phyloP scores from a whole-genome alignment of 495 filamentous ascomycete genomes.

The Sordaria brevicollis region DNA sequence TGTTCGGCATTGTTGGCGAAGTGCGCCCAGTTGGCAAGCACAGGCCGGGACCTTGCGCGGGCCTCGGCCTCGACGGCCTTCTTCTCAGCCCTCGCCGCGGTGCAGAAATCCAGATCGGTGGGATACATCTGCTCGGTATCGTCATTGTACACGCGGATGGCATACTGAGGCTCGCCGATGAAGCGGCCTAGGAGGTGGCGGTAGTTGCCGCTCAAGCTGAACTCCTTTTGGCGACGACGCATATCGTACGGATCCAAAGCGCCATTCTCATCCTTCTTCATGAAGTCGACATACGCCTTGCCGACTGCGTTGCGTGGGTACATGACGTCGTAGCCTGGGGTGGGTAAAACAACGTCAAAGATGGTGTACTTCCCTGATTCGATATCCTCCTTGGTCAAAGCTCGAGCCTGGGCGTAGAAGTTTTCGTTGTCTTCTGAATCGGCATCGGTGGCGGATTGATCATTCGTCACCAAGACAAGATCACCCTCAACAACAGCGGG shows the following conservation, averaged over 20 bases:
- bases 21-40: slow-evolving; percentile 9
- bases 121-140: slow-evolving; percentile 76
- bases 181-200: slow-evolving; percentile 71
- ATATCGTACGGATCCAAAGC: slow-evolving; percentile 75
- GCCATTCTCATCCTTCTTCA: slow-evolving; percentile 67
- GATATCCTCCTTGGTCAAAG: slow-evolving; percentile 67
- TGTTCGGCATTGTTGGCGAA: slow-evolving; percentile 12
- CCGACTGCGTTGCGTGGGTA: slow-evolving; percentile 80
- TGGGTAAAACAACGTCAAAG: slow-evolving; percentile 89
- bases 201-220: slow-evolving; percentile 82
- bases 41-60: not conserved
- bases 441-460: slow-evolving; percentile 37
- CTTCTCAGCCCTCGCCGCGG: slow-evolving; percentile 9
- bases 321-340: slow-evolving; percentile 78
- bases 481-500: slow-evolving; percentile 71
- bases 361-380: slow-evolving; percentile 68
- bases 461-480: slow-evolving; percentile 53
- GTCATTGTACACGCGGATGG: slow-evolving; percentile 55
- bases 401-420: slow-evolving; percentile 62
- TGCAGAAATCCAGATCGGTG: slow-evolving; percentile 51
- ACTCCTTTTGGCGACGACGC: slow-evolving; percentile 74
- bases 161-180: slow-evolving; percentile 42
- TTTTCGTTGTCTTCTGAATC: slow-evolving; percentile 39
- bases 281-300: slow-evolving; percentile 71
- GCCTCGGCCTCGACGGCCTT: slow-evolving; percentile 1